These are phyloP conservation scores for Laguncularia racemosa DNA, from an alignment of 345 rosid species.

Conservation along the genomic window DNA sequence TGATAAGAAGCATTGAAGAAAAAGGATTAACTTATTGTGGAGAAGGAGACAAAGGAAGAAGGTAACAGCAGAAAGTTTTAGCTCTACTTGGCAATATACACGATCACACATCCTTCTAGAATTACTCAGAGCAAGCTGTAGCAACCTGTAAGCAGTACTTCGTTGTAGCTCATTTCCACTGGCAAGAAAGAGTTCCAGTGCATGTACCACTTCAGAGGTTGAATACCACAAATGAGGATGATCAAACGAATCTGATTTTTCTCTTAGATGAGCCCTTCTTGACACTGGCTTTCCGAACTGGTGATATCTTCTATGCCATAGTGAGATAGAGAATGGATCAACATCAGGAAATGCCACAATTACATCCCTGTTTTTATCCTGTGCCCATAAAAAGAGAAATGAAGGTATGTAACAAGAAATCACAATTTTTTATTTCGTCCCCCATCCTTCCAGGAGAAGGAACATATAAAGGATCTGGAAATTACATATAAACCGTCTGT, in stretches of 20 bases:
- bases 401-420: background rate
- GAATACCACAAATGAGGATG: constrained; percentile 69
- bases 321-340: constrained; percentile 36
- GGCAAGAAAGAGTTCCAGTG: constrained; percentile 44
- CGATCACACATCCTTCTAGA: background rate
- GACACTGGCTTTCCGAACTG: constrained; percentile 23
- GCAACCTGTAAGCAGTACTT: constrained; percentile 45
- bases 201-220: constrained; percentile 46
- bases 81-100: background rate
- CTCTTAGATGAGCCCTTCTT: constrained; percentile 22
- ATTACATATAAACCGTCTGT: constrained; percentile 63
- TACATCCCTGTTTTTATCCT: constrained; percentile 78
- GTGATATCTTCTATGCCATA: constrained; percentile 13
- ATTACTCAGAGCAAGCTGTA: too few species aligned
- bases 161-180: constrained; percentile 38
- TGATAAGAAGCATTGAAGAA: constrained; percentile 1
- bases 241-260: constrained; percentile 30
- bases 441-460: background rate
- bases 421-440: background rate
- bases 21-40: background rate
- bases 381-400: constrained; percentile 10
- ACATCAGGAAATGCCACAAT: constrained; percentile 73
- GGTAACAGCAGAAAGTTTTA: background rate
- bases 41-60: background rate
- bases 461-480: constrained; percentile 1